These are phyloP conservation scores for Penicillium capsulatum DNA, from an alignment of 2,329 filamentous ascomycete genomes.

Conservation along the genomic window DNA sequence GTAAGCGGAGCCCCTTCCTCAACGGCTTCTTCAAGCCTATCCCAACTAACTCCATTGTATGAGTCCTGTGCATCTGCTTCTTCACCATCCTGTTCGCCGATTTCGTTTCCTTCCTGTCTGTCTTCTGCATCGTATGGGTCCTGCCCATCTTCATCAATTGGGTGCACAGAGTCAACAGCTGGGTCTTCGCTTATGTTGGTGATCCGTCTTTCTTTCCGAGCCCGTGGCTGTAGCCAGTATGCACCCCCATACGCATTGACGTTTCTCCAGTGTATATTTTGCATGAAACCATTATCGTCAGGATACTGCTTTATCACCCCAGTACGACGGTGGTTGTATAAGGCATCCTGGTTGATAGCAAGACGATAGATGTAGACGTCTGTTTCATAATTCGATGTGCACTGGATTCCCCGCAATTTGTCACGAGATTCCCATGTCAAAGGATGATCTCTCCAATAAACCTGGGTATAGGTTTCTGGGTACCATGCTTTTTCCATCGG, in stretches of 20 bases:
- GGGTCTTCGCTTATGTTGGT: too few species aligned
- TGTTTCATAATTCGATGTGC: background rate
- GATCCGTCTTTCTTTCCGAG: slow-evolving; percentile 3
- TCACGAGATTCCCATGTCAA: slow-evolving; percentile 11
- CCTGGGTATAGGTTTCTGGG: slow-evolving; percentile 12
- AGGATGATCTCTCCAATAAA: slow-evolving; percentile 4
- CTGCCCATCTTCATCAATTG: too few species aligned
- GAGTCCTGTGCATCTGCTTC: too few species aligned
- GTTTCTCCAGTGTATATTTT: slow-evolving; percentile 10
- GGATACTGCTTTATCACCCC: slow-evolving; percentile 5
- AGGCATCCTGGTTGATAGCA: slow-evolving; percentile 7
- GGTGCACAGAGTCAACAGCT: too few species aligned
- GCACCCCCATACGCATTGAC: slow-evolving; percentile 7
- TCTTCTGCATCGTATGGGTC: too few species aligned
- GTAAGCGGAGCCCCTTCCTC: too few species aligned
- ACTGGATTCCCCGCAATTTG: slow-evolving; percentile 5
- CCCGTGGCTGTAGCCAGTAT: slow-evolving; percentile 8
- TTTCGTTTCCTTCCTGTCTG: too few species aligned
- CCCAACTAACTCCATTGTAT: too few species aligned
- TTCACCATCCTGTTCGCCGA: too few species aligned
- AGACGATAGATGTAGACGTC: slow-evolving; percentile 11
- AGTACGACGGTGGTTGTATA: slow-evolving; percentile 7
- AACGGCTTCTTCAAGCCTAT: too few species aligned
- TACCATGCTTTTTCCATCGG: slow-evolving; percentile 11
- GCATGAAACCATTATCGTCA: background rate